These are phyloP conservation scores for Saccharomycopsis sp. DNA, from an alignment of 805 yeast genomes.

Conservation along the genomic window DNA sequence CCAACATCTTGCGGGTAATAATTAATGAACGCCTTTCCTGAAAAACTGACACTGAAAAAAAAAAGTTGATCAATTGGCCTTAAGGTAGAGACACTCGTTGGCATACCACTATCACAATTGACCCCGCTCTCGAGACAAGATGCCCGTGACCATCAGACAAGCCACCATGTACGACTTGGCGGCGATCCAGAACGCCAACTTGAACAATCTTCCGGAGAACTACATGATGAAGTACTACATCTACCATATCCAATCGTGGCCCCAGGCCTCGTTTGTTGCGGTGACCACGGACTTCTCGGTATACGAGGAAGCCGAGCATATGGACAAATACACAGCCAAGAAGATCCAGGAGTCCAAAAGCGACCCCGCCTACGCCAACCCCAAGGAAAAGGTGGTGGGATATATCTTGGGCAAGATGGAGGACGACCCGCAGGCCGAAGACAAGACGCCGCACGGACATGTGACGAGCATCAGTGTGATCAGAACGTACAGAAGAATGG, in stretches of 20 bases:
- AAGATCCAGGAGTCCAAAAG: conserved; percentile 31
- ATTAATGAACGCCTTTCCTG: no score
- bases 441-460: conserved; percentile 82
- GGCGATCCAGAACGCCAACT: conserved; percentile 92
- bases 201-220: conserved; percentile 90
- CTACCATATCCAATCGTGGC: conserved; percentile 94
- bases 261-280: conserved; percentile 94
- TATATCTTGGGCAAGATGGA: conserved; percentile 96
- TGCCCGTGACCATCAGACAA: conserved; percentile 82
- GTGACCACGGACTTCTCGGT: conserved; percentile 54
- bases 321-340: conserved; percentile 11
- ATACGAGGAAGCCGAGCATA: conserved; percentile 22
- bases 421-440: conserved; percentile 74
- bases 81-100: no score
- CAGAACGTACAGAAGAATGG: conserved; percentile 93
- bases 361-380: conserved; percentile 50
- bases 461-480: conserved; percentile 88
- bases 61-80: no score
- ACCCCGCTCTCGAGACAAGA: no score
- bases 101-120: no score
- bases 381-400: conserved; percentile 83
- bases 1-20: no score
- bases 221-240: conserved; percentile 86
- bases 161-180: conserved; percentile 83
- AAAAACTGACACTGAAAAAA: no score